Conservation (phyloP, 2,329 filamentous ascomycete species). For the Aaosphaeria pasadenensis region DNA sequence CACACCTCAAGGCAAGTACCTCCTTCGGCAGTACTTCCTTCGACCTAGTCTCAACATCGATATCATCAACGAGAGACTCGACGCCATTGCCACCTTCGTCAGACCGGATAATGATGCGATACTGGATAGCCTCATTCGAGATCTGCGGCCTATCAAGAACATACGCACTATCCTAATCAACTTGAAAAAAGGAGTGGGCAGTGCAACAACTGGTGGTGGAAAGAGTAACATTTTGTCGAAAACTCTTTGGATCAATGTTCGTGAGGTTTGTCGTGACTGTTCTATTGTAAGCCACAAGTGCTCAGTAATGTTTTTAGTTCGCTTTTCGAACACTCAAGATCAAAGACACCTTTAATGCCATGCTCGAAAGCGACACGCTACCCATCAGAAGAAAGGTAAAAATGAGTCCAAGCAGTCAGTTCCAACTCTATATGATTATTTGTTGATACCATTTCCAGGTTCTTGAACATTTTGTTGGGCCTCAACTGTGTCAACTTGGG, state of each 20-base stretch:
- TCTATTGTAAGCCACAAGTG: background rate
- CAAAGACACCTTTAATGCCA: conserved; percentile 58
- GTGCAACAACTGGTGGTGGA: conserved; percentile 35
- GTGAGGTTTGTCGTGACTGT: conserved; percentile 37
- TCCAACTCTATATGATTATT: too few relatives aligned
- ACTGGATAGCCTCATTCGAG: conserved; percentile 56
- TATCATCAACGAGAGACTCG: conserved; percentile 69
- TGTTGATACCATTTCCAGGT: conserved; percentile 41
- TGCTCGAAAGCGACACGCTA: conserved; percentile 54
- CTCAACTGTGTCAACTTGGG: conserved; percentile 63
- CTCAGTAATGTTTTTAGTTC: conserved; percentile 52
- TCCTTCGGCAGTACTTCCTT: conserved; percentile 77
- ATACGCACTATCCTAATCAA: conserved; percentile 66
- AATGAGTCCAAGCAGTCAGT: background rate
- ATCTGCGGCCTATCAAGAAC: conserved; percentile 71
- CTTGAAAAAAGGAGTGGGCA: conserved; percentile 74
- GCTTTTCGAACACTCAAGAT: conserved; percentile 69
- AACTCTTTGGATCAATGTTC: conserved; percentile 71
- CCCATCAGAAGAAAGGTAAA: conserved; percentile 54
- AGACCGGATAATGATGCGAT: conserved; percentile 62
- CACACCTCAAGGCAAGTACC: conserved; percentile 74
- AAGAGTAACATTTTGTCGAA: conserved; percentile 57
- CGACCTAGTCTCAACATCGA: conserved; percentile 69
- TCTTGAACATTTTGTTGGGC: conserved; percentile 57
- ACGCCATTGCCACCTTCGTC: conserved; percentile 65